Percentiles rank a stretch among this genome's conserved stretches.
phyloP scores from a whole-genome alignment of 225 moss, liverwort and hornwort species.

The Lunularia cruciata region DNA sequence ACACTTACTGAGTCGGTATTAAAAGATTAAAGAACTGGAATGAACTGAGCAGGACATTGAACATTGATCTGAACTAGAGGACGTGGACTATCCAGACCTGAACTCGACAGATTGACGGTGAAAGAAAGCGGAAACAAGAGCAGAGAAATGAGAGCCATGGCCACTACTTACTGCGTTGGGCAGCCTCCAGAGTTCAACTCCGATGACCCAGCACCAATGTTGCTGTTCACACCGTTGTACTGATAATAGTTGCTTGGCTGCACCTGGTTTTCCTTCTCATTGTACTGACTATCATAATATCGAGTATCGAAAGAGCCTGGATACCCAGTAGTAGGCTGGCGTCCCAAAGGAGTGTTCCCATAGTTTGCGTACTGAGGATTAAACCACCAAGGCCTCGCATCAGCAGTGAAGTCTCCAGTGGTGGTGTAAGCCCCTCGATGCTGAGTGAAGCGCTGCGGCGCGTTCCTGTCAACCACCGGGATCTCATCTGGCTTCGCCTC shows the following conservation, averaged over 20 bases:
- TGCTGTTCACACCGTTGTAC: neutral
- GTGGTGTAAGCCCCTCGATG: neutral
- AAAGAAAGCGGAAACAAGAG: neutral
- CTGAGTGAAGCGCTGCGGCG: conserved; percentile 3
- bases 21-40: too few relatives aligned
- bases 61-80: too few relatives aligned
- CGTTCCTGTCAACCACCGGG: too few relatives aligned
- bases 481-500: neutral
- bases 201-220: conserved; percentile 6
- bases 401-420: conserved; percentile 29
- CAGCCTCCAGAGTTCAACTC: conserved; percentile 40
- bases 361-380: conserved; percentile 28
- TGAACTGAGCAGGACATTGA: too few relatives aligned
- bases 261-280: neutral
- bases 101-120: neutral
- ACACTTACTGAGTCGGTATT: too few relatives aligned
- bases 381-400: conserved; percentile 44
- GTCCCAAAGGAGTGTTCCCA: conserved; percentile 5
- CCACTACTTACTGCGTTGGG: conserved; percentile 44
- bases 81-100: neutral
- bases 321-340: neutral
- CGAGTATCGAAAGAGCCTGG: neutral
- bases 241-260: neutral
- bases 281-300: conserved; percentile 12
- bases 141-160: too few relatives aligned